A percentile compares a stretch with the other conserved stretches of the same genome.
phyloP scores from a whole-genome alignment of 768 basidiomycete genomes.

The Psilocybe sp. region DNA sequence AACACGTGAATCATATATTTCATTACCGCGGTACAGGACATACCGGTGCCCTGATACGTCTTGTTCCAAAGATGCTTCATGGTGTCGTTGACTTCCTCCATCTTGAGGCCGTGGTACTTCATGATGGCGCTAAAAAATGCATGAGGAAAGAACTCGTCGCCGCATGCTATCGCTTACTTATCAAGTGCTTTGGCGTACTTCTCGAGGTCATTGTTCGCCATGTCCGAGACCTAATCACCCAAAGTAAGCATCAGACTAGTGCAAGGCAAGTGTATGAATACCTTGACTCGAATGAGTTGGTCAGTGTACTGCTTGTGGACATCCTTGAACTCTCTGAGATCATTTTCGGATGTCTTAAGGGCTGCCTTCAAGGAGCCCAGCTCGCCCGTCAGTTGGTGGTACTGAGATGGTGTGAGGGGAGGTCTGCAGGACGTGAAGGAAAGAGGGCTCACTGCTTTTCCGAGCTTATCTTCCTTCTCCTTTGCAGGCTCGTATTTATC shows the following conservation, averaged over 20 bases:
- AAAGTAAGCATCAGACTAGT: background rate
- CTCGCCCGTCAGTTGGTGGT: slow-evolving; percentile 81
- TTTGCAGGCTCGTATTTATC: slow-evolving; percentile 73
- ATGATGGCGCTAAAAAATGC: slow-evolving; percentile 79
- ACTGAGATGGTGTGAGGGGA: slow-evolving; percentile 38
- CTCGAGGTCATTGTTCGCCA: slow-evolving; percentile 96
- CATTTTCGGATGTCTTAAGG: slow-evolving; percentile 59
- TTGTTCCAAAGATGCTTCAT: slow-evolving; percentile 98
- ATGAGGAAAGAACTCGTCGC: background rate
- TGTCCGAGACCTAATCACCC: slow-evolving; percentile 82
- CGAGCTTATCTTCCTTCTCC: slow-evolving; percentile 67
- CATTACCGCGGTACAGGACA: slow-evolving; percentile 18
- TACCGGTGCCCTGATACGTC: slow-evolving; percentile 97
- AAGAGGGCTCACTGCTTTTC: slow-evolving; percentile 52
- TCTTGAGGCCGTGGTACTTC: slow-evolving; percentile 96
- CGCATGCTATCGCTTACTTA: slow-evolving; percentile 55
- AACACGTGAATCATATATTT: slow-evolving; percentile 7
- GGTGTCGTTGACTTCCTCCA: slow-evolving; percentile 99
- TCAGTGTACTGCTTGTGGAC: slow-evolving; percentile 84
- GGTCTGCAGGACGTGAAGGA: slow-evolving; percentile 1
- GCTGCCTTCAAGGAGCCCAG: slow-evolving; percentile 70
- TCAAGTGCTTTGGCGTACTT: slow-evolving; percentile 98
- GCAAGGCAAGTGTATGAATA: slow-evolving; percentile 21
- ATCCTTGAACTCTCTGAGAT: slow-evolving; percentile 84
- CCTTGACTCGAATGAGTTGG: slow-evolving; percentile 94